Conservation (phyloP, 1,284 basidiomycete genomes). For the Microbotryum silenes-acaulis region DNA sequence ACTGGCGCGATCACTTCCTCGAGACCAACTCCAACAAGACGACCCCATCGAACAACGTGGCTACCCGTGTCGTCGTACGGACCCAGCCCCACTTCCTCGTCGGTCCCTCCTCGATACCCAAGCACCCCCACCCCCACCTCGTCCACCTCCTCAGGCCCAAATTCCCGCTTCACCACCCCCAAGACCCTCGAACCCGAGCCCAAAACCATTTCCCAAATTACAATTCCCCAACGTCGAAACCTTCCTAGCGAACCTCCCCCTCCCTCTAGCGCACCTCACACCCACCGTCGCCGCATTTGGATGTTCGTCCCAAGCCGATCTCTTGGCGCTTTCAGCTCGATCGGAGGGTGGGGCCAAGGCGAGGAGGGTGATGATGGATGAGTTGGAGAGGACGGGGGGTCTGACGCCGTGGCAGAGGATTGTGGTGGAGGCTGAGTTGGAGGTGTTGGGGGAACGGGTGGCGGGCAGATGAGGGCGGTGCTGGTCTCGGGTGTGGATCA, state of each 20-base stretch:
- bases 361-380: constrained; percentile 10
- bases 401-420: constrained; percentile 9
- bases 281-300: constrained; percentile 13
- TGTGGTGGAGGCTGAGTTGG: constrained; percentile 6
- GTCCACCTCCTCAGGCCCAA: not conserved
- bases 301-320: constrained; percentile 3
- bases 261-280: constrained; percentile 21
- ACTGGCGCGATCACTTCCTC: too few relatives aligned
- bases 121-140: not conserved
- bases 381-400: not conserved
- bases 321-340: constrained; percentile 7
- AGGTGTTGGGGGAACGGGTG: constrained; percentile 3
- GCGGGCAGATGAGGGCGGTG: not conserved
- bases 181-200: not conserved
- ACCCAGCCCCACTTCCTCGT: not conserved
- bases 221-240: constrained; percentile 2
- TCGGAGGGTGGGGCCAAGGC: not conserved
- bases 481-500: too few relatives aligned
- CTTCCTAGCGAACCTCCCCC: constrained; percentile 18
- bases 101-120: not conserved
- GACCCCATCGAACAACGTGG: too few relatives aligned
- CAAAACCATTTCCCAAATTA: not conserved
- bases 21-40: too few relatives aligned
- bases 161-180: not conserved
- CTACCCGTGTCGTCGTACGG: not conserved